Conservation (phyloP, 1,139 yeast species). For the Blastobotrys ciferrii region DNA sequence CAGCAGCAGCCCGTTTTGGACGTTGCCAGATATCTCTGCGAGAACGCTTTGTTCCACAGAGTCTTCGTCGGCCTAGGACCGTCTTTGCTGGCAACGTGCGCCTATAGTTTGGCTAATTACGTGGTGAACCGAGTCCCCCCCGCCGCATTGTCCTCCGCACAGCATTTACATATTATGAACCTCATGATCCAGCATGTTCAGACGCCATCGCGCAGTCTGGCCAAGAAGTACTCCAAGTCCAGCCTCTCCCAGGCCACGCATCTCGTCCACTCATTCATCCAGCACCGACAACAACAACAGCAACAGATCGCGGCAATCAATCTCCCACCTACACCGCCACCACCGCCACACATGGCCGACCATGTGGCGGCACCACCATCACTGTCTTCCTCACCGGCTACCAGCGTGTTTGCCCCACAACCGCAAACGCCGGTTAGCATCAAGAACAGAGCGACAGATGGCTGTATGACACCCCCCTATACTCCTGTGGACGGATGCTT, state of each 20-base stretch:
- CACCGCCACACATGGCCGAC: too few species aligned
- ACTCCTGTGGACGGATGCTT: slow-evolving; percentile 1
- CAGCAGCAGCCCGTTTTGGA: slow-evolving; percentile 41
- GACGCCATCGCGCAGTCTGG: slow-evolving; percentile 38
- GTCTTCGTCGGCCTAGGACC: slow-evolving; percentile 61
- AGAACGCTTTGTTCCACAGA: slow-evolving; percentile 71
- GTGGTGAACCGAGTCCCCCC: slow-evolving; percentile 48
- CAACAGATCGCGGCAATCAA: slow-evolving; percentile 18
- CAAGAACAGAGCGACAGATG: not conserved
- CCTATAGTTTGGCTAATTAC: slow-evolving; percentile 64
- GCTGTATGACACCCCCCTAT: slow-evolving; percentile 7
- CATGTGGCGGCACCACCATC: not conserved
- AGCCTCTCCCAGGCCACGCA: slow-evolving; percentile 17
- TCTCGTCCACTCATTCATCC: slow-evolving; percentile 12
- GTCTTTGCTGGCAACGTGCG: slow-evolving; percentile 64
- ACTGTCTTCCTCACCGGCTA: slow-evolving; percentile 1
- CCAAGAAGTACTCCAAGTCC: slow-evolving; percentile 36
- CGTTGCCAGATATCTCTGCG: slow-evolving; percentile 67
- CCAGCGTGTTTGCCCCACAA: not conserved
- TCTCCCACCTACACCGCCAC: slow-evolving; percentile 30
- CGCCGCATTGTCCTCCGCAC: slow-evolving; percentile 22
- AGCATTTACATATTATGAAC: slow-evolving; percentile 33
- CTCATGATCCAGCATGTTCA: slow-evolving; percentile 38
- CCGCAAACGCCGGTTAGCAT: slow-evolving; percentile 1
- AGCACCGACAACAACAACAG: slow-evolving; percentile 8